Base-by-base conservation (phyloP, 2,329 filamentous ascomycete species). In the Aspergillus thermomutatus region DNA sequence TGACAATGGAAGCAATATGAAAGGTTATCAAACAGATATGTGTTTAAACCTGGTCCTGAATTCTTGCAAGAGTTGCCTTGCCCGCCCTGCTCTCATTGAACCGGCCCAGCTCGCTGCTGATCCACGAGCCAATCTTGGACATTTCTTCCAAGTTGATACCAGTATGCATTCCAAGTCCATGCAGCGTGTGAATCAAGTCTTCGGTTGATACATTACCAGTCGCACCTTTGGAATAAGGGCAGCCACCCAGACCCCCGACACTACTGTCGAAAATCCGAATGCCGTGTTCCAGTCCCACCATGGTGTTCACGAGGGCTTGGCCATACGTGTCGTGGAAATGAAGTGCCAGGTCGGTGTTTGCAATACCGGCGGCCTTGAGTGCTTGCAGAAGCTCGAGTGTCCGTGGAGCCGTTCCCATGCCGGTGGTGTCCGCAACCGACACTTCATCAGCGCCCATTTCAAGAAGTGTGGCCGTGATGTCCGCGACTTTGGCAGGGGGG, bases 251-350 rank as follows among this genome's bases (percentile, higher is more conserved):
- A 0, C 85, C 85, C 17, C 81, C 84, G 6, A 88, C 85, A 50
- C 83, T 85, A 51, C 81, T 81, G 64, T 88, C 85, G 64, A 87
- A 87, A 1, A 83, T 83, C 40, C 85, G 74, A 23, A 88, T 79
- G 3, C 85, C 85, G 64, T 86, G 82, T 65, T 87, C 85, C 10
- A 87, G 71, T 1, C 80, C 82, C 0, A 87, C 82, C 10, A 87
- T 77, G 0, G 82, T 82, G 59, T 88, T 88, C 9, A 87, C 81
- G 47, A 88, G 69, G 2, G 85, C 85, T 66, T 86, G 83, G 1
- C 85, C 85, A 63, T 86, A 87, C 0, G 85, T 87, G 63, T 88
- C 85, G 63, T 88, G 85, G 66, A 87, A 87, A 67, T 88, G 85
- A 56, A 87, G 72, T 1, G 84, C 85, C 9, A 88, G 65, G 59